Evolutionary conservation across 306 rosid species (phyloP), one percentile per base, ranked within the genome.

Genomic region (Trifolium subterraneum): DNA sequence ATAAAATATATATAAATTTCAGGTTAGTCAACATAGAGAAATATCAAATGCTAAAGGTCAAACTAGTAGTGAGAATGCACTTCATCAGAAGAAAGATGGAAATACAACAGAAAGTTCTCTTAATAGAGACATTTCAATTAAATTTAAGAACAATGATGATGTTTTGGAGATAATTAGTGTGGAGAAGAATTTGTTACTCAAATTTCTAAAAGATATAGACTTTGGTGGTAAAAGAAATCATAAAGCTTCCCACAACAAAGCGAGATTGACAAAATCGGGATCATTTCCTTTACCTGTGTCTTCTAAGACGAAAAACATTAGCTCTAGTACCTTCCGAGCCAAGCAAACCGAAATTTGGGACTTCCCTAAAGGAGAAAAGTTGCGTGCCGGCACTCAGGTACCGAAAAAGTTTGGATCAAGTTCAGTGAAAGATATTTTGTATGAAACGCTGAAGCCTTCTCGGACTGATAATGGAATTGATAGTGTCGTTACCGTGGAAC

Each of bases 271-370:
- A 45, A 94, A 91, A 75, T 90, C 95, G 19, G 87, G 86, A 45
- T 87, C 98, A 55, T 91, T 87, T 86, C 98, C 98, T 44, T 52
- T 82, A 51, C 55, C 89, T 44, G 63, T 52, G 73, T 63, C 89
- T 56, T 78, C 88, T 23, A 52, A 68, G 45, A 54, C 36, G 36
- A 83, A 67, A 62, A 41, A 69, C 64, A 50, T 74, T 39, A 78
- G 78, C 74, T 73, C 88, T 52, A 79, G 90, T 68, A 80, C 93
- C 72, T 82, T 88, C 76, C 76, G 84, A 64, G 86, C 87, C 89
- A 94, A 94, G 91, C 91, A 88, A 81, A 83, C 62, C 14, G 93
- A 93, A 72, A 65, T 74, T 31, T 83, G 88, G 92, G 62, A 77
- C 63, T 73, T 83, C 38, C 85, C 86, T 7, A 87, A 78, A 64